These are phyloP conservation scores for Trametes cinnabarina DNA, from an alignment of 768 basidiomycete genomes.

Conservation along the genomic window DNA sequence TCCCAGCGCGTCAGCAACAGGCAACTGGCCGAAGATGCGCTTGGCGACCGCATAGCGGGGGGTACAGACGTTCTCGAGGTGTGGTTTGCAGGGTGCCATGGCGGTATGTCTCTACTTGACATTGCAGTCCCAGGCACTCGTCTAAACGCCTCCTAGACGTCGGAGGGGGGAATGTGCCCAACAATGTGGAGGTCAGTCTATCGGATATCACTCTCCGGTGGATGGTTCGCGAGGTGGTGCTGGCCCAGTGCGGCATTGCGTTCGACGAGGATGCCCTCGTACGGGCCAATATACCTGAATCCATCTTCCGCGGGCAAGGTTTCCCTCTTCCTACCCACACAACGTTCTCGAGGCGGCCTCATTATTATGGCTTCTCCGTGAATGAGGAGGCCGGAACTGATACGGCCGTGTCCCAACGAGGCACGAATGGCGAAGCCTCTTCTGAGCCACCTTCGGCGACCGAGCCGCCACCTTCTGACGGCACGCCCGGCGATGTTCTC, in stretches of 20 bases:
- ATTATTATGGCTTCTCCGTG: neutral
- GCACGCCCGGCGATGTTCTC: neutral
- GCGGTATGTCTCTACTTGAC: slow-evolving; percentile 38
- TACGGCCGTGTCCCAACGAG: neutral
- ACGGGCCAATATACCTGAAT: slow-evolving; percentile 39
- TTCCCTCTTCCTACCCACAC: slow-evolving; percentile 14
- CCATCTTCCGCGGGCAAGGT: slow-evolving; percentile 18
- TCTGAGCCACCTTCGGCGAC: neutral
- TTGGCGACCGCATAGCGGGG: neutral
- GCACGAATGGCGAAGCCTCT: neutral
- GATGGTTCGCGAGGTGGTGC: slow-evolving; percentile 72
- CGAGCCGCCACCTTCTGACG: neutral
- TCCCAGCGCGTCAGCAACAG: neutral
- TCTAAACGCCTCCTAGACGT: slow-evolving; percentile 46
- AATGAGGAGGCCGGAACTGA: neutral
- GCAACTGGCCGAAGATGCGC: neutral
- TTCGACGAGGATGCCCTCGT: slow-evolving; percentile 53
- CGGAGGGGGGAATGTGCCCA: slow-evolving; percentile 59
- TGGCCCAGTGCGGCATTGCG: slow-evolving; percentile 54
- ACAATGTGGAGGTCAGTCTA: slow-evolving; percentile 43
- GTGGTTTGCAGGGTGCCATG: slow-evolving; percentile 77
- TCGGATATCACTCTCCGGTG: slow-evolving; percentile 66
- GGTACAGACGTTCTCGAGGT: slow-evolving; percentile 68
- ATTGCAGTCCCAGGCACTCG: neutral
- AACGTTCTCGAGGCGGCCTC: neutral